These are phyloP conservation scores for Verruconis gallopava DNA, from an alignment of 2,329 filamentous ascomycete genomes.

Conservation along the genomic window DNA sequence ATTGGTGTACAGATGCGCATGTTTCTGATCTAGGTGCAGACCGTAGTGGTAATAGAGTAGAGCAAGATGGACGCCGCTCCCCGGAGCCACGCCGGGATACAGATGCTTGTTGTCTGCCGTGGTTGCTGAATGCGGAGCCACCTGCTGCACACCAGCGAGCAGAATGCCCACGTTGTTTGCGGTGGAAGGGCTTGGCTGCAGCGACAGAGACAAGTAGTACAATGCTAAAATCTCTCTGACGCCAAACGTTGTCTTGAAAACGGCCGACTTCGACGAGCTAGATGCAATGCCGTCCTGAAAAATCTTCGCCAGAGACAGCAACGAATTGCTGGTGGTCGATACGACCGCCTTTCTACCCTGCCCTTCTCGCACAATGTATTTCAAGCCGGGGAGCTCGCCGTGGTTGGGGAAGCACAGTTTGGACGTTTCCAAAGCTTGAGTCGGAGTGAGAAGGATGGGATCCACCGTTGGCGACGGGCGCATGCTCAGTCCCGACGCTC, in stretches of 20 bases:
- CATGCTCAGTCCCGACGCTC: slow-evolving; percentile 17
- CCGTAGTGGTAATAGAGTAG: slow-evolving; percentile 94
- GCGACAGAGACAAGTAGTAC: slow-evolving; percentile 86
- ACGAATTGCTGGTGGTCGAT: slow-evolving; percentile 87
- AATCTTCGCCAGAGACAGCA: slow-evolving; percentile 91
- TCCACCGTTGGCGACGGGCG: slow-evolving; percentile 26
- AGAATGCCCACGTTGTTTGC: slow-evolving; percentile 97
- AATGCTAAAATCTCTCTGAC: slow-evolving; percentile 87
- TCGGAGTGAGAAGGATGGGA: slow-evolving; percentile 69
- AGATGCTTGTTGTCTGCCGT: background rate
- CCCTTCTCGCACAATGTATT: slow-evolving; percentile 52
- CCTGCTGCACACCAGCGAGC: slow-evolving; percentile 84
- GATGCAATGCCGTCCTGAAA: slow-evolving; percentile 92
- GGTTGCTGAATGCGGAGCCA: slow-evolving; percentile 19
- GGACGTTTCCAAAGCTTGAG: slow-evolving; percentile 70
- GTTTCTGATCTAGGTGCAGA: slow-evolving; percentile 68
- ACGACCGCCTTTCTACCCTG: slow-evolving; percentile 66
- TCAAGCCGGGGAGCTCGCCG: slow-evolving; percentile 69
- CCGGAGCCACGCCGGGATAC: slow-evolving; percentile 69
- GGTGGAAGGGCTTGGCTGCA: slow-evolving; percentile 92
- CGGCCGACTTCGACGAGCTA: slow-evolving; percentile 43
- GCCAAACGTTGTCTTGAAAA: slow-evolving; percentile 51
- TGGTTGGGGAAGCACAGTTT: slow-evolving; percentile 65
- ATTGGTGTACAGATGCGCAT: slow-evolving; percentile 95
- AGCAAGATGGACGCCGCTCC: slow-evolving; percentile 77